Percentiles rank a stretch among this genome's conserved stretches.
Conservation (phyloP, 1,284 basidiomycete genomes). For the Leucoagaricus sp. region DNA sequence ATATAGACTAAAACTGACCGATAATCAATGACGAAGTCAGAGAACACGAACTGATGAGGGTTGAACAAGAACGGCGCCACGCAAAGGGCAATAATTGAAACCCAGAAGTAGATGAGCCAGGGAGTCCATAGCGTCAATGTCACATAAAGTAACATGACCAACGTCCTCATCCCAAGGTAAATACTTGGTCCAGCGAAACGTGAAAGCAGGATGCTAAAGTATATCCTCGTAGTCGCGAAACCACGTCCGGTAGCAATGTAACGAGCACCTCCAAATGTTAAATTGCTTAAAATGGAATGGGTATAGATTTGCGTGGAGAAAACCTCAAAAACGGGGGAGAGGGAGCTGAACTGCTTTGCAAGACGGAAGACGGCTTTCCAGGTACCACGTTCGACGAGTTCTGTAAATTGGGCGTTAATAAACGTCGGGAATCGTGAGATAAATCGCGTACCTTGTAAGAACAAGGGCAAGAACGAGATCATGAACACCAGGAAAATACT, state of each 20-base stretch:
- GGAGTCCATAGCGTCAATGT: constrained; percentile 88
- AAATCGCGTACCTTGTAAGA: constrained; percentile 84
- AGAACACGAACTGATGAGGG: constrained; percentile 93
- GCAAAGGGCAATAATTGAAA: constrained; percentile 85
- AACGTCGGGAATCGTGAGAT: background rate
- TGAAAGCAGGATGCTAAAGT: constrained; percentile 92
- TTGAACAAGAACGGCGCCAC: constrained; percentile 96
- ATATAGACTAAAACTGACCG: constrained; percentile 48
- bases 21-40: constrained; percentile 96
- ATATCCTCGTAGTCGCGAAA: constrained; percentile 92
- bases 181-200: constrained; percentile 96
- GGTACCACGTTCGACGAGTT: constrained; percentile 91
- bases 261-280: constrained; percentile 94
- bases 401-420: constrained; percentile 40
- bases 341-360: constrained; percentile 88
- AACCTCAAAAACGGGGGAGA: constrained; percentile 95
- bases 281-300: constrained; percentile 91
- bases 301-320: constrained; percentile 97
- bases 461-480: constrained; percentile 91
- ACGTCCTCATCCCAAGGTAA: constrained; percentile 91
- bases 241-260: constrained; percentile 99
- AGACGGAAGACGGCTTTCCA: constrained; percentile 87
- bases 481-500: constrained; percentile 97
- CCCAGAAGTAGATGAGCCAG: constrained; percentile 95
- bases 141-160: constrained; percentile 89